Conservation (phyloP, 2,329 filamentous ascomycete species). For the Monosporascus sp. region DNA sequence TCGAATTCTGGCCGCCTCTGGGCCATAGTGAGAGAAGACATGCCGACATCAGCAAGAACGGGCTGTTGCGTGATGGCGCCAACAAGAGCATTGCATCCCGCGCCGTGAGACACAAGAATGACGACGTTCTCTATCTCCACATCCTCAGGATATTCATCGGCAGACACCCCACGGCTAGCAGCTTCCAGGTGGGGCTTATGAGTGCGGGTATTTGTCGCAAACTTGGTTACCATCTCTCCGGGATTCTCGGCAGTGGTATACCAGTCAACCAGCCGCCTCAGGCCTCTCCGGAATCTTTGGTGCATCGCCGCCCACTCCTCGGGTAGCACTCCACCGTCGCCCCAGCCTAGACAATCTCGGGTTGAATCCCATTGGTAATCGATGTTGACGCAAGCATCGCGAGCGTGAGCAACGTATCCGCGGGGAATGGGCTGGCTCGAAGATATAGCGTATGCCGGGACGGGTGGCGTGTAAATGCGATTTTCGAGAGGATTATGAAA, state of each 20-base stretch:
- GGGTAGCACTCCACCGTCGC: conserved; percentile 78
- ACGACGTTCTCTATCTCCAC: conserved; percentile 71
- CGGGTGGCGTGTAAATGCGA: conserved; percentile 64
- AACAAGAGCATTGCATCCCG: conserved; percentile 92
- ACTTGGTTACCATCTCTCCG: conserved; percentile 46
- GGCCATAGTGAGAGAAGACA: conserved; percentile 89
- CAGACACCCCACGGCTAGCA: conserved; percentile 28
- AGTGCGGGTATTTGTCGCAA: conserved; percentile 18
- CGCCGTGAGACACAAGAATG: conserved; percentile 87
- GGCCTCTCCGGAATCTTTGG: conserved; percentile 73
- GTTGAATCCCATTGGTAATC: conserved; percentile 97
- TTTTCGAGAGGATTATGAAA: conserved; percentile 8
- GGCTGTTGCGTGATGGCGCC: conserved; percentile 88
- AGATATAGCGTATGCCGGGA: conserved; percentile 79
- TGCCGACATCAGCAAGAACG: conserved; percentile 81
- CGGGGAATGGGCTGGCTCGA: conserved; percentile 74
- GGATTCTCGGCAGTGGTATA: conserved; percentile 58
- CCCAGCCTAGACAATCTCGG: conserved; percentile 72
- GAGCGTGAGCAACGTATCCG: conserved; percentile 85
- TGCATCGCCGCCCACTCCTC: conserved; percentile 98
- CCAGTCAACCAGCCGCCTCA: conserved; percentile 78
- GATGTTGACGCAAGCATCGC: conserved; percentile 78
- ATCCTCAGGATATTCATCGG: conserved; percentile 40
- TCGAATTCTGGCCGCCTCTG: conserved; percentile 50
- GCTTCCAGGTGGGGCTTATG: conserved; percentile 18